phyloP scores from a whole-genome alignment of 257 asterid species.

The Solanum habrochaites region DNA sequence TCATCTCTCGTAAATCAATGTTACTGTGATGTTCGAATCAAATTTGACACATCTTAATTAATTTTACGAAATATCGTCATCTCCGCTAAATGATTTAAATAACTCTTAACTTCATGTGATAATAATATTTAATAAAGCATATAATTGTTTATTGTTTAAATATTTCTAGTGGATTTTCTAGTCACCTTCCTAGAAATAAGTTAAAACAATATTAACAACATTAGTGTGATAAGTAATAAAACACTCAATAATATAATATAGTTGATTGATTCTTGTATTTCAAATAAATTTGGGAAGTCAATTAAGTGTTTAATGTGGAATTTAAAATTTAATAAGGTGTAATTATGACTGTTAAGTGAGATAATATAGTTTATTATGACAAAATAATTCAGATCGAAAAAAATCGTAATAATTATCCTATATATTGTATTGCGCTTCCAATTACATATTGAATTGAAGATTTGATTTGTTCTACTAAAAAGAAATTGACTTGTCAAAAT shows the following conservation, averaged over 20 bases:
- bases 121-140: too few relatives aligned
- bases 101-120: background rate
- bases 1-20: background rate
- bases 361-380: background rate
- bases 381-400: background rate
- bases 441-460: background rate
- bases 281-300: background rate
- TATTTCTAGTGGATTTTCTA: too few relatives aligned
- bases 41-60: too few relatives aligned
- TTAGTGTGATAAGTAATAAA: background rate
- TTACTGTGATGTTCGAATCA: too few relatives aligned
- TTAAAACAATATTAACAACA: background rate
- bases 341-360: background rate
- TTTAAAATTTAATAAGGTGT: background rate
- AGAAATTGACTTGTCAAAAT: too few relatives aligned
- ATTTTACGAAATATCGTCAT: fast-evolving
- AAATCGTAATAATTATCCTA: background rate
- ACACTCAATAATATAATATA: background rate
- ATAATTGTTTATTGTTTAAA: too few relatives aligned
- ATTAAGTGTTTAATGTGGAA: background rate
- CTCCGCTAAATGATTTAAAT: too few relatives aligned
- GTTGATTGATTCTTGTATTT: background rate
- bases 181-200: background rate
- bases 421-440: background rate
- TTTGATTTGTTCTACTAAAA: too few relatives aligned